These are phyloP conservation scores for Corylus avellana DNA, from an alignment of 306 rosid species.

Conservation along the genomic window DNA sequence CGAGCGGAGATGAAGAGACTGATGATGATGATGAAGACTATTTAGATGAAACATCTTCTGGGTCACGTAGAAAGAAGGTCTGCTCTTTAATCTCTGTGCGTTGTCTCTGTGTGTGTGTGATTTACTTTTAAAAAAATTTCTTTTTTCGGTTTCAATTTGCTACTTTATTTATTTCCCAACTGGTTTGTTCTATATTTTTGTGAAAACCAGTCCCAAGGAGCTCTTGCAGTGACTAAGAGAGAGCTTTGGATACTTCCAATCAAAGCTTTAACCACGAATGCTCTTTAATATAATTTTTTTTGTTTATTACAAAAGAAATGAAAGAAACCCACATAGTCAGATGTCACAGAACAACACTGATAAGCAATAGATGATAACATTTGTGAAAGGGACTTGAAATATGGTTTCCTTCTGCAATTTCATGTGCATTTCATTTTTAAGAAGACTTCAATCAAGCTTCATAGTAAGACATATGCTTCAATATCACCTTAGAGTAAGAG, in stretches of 20 bases:
- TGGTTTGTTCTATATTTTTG: background rate
- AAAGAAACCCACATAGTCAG: background rate
- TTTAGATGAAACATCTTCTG: slow-evolving; percentile 32
- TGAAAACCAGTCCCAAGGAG: background rate
- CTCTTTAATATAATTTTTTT: background rate
- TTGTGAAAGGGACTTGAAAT: background rate
- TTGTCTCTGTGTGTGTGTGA: background rate
- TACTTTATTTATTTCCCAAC: background rate
- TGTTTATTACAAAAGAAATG: background rate
- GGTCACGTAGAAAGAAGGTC: slow-evolving; percentile 56
- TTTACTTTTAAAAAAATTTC: background rate
- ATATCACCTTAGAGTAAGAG: background rate
- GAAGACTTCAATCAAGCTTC: background rate
- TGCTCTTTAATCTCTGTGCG: background rate
- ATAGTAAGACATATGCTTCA: background rate
- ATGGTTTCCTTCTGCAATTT: background rate
- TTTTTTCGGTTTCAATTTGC: background rate
- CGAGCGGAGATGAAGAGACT: slow-evolving; percentile 34
- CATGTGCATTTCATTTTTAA: background rate
- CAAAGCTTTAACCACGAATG: background rate
- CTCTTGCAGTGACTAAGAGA: background rate
- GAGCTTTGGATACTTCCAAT: background rate
- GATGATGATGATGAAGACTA: slow-evolving; percentile 23
- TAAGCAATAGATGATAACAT: background rate
- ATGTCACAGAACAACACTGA: background rate